Evolutionary conservation across 2,329 filamentous ascomycete genomes (phyloP).

Genomic region (Didymella lethalis): DNA sequence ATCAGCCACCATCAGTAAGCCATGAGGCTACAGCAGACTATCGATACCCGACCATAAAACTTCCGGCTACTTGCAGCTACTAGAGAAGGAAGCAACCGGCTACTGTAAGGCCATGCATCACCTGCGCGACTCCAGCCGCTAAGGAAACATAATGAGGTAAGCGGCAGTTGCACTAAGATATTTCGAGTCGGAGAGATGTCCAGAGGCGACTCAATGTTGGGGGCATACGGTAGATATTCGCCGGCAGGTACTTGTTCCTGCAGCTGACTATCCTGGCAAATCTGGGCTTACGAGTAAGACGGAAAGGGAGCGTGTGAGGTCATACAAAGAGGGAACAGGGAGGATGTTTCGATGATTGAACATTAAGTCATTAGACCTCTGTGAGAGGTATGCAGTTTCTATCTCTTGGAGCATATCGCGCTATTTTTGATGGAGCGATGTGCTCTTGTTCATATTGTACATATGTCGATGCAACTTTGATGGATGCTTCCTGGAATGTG

Average conservation of each 20-base stretch:
- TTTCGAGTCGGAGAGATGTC: slow-evolving; percentile 6
- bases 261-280: neutral
- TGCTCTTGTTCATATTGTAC: slow-evolving; percentile 6
- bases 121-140: neutral
- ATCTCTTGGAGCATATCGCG: neutral
- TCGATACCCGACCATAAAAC: neutral
- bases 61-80: neutral
- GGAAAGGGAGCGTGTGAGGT: neutral
- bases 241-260: neutral
- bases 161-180: slow-evolving; percentile 6
- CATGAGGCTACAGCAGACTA: neutral
- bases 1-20: neutral
- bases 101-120: neutral
- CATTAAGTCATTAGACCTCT: slow-evolving; percentile 11
- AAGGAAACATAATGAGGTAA: slow-evolving; percentile 7
- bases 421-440: slow-evolving; percentile 1
- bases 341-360: neutral
- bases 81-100: neutral
- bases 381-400: neutral
- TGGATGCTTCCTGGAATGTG: neutral
- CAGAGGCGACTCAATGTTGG: slow-evolving; percentile 4
- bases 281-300: neutral
- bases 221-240: neutral
- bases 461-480: slow-evolving; percentile 4
- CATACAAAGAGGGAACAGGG: neutral